Evolutionary conservation across 345 rosid genomes (phyloP).

Genomic region (Eucalyptus marginata): DNA sequence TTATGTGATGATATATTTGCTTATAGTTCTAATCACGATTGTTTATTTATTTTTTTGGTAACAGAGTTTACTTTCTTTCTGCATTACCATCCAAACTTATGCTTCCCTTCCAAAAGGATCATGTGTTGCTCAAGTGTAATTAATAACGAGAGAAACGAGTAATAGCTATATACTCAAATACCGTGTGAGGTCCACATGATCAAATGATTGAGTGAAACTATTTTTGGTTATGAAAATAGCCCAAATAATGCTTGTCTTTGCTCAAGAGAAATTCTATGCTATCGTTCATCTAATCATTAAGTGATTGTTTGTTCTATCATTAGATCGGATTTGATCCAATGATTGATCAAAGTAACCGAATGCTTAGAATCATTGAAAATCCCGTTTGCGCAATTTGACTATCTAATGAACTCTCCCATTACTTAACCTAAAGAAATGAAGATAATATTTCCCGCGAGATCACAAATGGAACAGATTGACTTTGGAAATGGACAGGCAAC

Average conservation of each 20-base stretch:
- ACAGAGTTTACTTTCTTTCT: not conserved
- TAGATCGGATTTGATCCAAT: not conserved
- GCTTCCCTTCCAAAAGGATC: not conserved
- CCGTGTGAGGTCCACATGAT: fast-evolving
- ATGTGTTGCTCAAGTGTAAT: not conserved
- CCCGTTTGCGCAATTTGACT: not conserved
- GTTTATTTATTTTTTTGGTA: not conserved
- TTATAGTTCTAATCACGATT: not conserved
- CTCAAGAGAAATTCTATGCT: not conserved
- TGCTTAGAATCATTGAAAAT: not conserved
- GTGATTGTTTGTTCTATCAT: not conserved
- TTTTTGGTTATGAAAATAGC: not conserved
- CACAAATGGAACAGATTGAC: not conserved
- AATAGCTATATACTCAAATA: fast-evolving
- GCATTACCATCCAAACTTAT: not conserved
- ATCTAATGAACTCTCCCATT: not conserved
- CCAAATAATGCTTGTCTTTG: not conserved
- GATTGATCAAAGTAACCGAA: not conserved
- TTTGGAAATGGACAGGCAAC: not conserved
- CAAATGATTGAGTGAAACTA: not conserved
- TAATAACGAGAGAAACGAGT: not conserved
- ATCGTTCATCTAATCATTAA: too few species aligned
- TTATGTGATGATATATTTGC: not conserved
- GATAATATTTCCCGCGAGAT: not conserved
- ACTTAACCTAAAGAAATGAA: not conserved